Percentiles rank a stretch among this genome's conserved stretches.
phyloP scores from a whole-genome alignment of 2,329 filamentous ascomycete genomes.

The Rutstroemia sydowiana region DNA sequence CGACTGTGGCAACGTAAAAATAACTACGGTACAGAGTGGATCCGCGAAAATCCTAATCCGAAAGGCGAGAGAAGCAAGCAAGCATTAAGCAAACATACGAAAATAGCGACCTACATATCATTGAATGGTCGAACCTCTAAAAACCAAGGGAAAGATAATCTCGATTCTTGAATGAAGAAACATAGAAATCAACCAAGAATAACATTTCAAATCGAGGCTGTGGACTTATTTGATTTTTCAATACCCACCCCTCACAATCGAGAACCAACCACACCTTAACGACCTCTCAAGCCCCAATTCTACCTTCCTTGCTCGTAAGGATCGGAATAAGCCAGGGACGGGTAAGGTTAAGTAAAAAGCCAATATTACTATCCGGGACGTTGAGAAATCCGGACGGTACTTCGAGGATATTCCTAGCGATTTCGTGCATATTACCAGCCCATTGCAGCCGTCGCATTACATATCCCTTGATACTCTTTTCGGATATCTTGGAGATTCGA shows the following conservation, averaged over 20 bases:
- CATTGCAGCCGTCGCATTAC: slow-evolving; percentile 9
- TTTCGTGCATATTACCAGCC: slow-evolving; percentile 10
- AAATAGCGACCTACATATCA: not conserved
- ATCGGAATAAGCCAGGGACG: slow-evolving; percentile 6
- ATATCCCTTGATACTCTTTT: slow-evolving; percentile 5
- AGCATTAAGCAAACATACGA: slow-evolving; percentile 1
- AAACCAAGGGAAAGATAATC: not conserved
- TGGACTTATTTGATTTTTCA: not conserved
- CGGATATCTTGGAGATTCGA: not conserved
- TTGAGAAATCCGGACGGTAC: slow-evolving; percentile 9
- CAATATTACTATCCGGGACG: slow-evolving; percentile 5
- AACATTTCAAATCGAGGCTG: not conserved
- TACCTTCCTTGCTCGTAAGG: slow-evolving; percentile 6
- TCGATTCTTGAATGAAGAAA: not conserved
- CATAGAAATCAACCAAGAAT: not conserved
- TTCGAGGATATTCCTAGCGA: slow-evolving; percentile 9
- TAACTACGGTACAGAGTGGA: not conserved
- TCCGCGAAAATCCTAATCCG: not conserved
- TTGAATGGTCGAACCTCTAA: not conserved
- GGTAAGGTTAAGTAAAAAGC: slow-evolving; percentile 3
- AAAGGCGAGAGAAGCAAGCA: not conserved
- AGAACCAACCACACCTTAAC: not conserved
- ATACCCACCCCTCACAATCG: not conserved
- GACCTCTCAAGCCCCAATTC: not conserved
- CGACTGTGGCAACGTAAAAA: not conserved